Evolutionary conservation across 129 eudicot species (phyloP).

Genomic region (Oenanthe sinensis): DNA sequence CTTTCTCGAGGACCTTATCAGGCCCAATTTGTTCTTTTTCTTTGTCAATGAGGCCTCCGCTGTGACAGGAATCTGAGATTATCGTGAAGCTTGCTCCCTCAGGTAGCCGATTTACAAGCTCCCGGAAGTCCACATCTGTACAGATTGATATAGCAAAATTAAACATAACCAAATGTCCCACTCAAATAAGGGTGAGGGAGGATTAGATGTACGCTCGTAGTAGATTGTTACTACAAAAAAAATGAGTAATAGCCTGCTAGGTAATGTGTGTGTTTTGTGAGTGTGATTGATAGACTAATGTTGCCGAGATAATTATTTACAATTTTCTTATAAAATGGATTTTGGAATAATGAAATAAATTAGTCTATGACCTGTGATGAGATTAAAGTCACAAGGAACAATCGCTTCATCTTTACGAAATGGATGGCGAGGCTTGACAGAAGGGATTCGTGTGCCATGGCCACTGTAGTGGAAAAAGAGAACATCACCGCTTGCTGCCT

Average conservation of each 20-base stretch:
- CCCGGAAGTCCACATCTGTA: slow-evolving; percentile 67
- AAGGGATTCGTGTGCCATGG: slow-evolving; percentile 66
- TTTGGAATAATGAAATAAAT: neutral
- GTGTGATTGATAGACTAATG: too few relatives aligned
- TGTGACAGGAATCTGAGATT: slow-evolving; percentile 87
- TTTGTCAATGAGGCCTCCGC: slow-evolving; percentile 90
- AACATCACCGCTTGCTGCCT: slow-evolving; percentile 54
- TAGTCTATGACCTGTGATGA: slow-evolving; percentile 57
- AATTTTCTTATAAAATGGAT: too few relatives aligned
- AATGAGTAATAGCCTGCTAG: too few relatives aligned
- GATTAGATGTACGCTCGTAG: too few relatives aligned
- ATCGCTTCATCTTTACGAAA: slow-evolving; percentile 65
- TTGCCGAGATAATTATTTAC: too few relatives aligned
- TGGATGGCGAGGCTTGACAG: slow-evolving; percentile 27
- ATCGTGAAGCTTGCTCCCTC: slow-evolving; percentile 67
- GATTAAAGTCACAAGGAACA: slow-evolving; percentile 86
- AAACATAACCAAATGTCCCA: neutral
- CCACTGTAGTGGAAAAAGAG: slow-evolving; percentile 82
- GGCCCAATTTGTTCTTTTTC: slow-evolving; percentile 91
- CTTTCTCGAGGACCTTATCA: slow-evolving; percentile 5
- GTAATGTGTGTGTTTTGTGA: too few relatives aligned
- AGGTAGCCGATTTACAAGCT: slow-evolving; percentile 64
- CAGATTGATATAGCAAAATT: neutral
- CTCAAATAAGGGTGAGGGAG: neutral
- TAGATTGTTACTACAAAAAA: too few relatives aligned